Evolutionary conservation across 257 asterid genomes (phyloP), one percentile per base, ranked within the genome.

Genomic region (Striga asiatica): DNA sequence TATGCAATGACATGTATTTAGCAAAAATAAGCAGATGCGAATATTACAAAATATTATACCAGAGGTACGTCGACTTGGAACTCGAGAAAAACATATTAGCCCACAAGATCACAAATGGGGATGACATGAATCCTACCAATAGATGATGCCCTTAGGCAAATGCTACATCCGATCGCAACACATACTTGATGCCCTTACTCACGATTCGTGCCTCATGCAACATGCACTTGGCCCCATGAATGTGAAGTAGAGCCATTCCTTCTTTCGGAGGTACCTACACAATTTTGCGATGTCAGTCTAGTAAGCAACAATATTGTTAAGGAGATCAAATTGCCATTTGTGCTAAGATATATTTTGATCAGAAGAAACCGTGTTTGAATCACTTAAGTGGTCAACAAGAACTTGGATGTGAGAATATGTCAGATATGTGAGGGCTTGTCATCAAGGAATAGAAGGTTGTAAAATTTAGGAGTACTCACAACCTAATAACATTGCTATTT

Each of bases 221-320:
- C 95, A 82, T 80, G 72, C 97, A 84, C 68, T 78, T 88, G 31
- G 78, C 81, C n/a, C 98, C 98, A 58, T 82, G 98, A 64, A 92
- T 71, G 74, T 88, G 97, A 63, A 88, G 73, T 29, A 88, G 79
- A 53, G 97, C 95, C 98, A 81, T 82, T 24, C 97, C 97, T 82
- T 78, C 91, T 18, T 78, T 61, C 3, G 97, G 97, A 61, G 94
- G 71, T 50, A 91, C 96, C 96, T 91, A 54, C 52, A 56, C 1
- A 51, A 37, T 9, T 20, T 46, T 10, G 8, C 20, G 3, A 46
- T 19, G 6, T 46, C 21, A 38, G 17, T 38, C 12, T 35, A 3
- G 12, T 9, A n/a, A n/a, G n/a, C n/a, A n/a, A n/a, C n/a, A n/a
- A n/a, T n/a, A n/a, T n/a, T n/a, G n/a, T n/a, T n/a, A n/a, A n/a